phyloP scores from a whole-genome alignment of 106 monocot species.

The Dendrobium huoshanense region DNA sequence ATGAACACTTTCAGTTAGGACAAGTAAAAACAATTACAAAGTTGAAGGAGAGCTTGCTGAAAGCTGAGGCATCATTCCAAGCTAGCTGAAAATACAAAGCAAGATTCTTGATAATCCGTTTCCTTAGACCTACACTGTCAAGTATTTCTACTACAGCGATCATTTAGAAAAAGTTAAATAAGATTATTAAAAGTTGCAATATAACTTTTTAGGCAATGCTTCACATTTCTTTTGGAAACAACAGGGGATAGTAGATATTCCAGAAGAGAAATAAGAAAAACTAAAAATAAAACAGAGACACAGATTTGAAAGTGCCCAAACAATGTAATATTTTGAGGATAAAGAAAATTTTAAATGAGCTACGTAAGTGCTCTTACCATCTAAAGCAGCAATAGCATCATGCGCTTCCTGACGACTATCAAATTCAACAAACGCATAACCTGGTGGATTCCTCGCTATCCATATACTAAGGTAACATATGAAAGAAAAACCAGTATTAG shows the following conservation, averaged over 20 bases:
- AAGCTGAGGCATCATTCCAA: neutral
- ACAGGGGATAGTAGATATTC: neutral
- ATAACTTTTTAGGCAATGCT: neutral
- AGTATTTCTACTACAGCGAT: neutral
- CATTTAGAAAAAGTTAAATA: neutral
- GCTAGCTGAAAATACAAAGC: constrained; percentile 2
- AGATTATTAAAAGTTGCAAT: neutral
- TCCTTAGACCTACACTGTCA: neutral
- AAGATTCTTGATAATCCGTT: neutral
- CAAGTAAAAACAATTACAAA: neutral
- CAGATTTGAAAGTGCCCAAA: neutral
- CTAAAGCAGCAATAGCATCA: constrained; percentile 16
- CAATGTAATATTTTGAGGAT: neutral
- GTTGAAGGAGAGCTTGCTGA: neutral
- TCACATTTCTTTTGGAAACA: neutral
- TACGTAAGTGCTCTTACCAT: constrained; percentile 3
- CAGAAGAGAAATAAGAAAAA: neutral
- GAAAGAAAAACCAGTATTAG: neutral
- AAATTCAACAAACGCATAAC: constrained; percentile 19
- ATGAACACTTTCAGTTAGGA: neutral
- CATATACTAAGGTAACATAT: constrained; percentile 2
- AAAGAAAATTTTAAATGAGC: neutral
- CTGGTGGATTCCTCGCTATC: constrained; percentile 18
- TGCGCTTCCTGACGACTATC: constrained; percentile 11
- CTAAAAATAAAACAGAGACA: neutral